Evolutionary conservation across 495 filamentous ascomycete species (phyloP), one percentile per base, ranked within the genome.

Genomic region (Pseudomonodictys pantanalensis): DNA sequence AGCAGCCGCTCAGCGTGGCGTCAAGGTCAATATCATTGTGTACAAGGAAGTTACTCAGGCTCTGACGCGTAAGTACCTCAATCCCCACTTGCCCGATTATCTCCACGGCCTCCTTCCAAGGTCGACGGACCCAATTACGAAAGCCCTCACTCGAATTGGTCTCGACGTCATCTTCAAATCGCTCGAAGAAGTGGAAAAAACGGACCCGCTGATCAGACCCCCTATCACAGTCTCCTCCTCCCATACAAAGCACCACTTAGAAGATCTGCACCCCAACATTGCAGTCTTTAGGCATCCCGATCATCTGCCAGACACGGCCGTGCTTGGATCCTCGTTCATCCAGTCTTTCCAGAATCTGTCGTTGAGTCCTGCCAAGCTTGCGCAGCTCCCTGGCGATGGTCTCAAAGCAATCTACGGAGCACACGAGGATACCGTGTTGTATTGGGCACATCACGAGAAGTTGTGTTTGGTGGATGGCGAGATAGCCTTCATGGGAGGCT

Each of bases 391-490:
- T 0, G 76, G 74, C 24, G 87, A 91, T 56, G 74, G 83, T 0
- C 64, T 95, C 25, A 85, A 91, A 67, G 79, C 81, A 1, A 72
- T 97, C 1, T 97, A 96, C 66, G 92, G 92, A 43, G 81, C 82
- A 51, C 81, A 84, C 45, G 89, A 91, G 26, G 91, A 87, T 52
- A 82, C 88, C 4, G 87, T 96, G 18, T 73, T 97, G 3, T 97
- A 90, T 72, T 97, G 91, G 91, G 91, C 92, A 0, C 92, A 97
- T 62, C 92, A 96, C 59, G 92, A 97, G 72, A 97, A 97, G 74
- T 78, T 97, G 6, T 92, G 87, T 61, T 64, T 96, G 9, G 74
- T 97, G 30, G 92, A 97, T 70, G 83, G 87, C 1, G 75, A 77
- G 9, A 80, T 84, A 62, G 92, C 88, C 18, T 97, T 97, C 69